Percentiles rank a stretch among this genome's conserved stretches.
These are phyloP conservation scores for Kwoniella shandongensis DNA, from an alignment of 768 basidiomycete species.

Conservation along the genomic window DNA sequence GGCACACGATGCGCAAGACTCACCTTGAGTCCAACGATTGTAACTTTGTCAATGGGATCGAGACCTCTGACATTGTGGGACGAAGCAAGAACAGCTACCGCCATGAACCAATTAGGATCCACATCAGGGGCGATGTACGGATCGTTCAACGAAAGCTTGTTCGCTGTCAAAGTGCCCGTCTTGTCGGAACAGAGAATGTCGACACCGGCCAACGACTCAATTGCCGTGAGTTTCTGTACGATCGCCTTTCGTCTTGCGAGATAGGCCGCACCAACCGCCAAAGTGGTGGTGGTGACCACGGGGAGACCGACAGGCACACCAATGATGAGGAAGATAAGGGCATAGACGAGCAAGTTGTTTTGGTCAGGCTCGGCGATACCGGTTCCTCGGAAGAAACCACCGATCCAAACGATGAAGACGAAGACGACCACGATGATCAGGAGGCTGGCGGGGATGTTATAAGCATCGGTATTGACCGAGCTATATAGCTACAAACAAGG, in stretches of 20 bases:
- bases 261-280: constrained; percentile 58
- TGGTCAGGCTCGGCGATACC: constrained; percentile 55
- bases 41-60: constrained; percentile 60
- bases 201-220: constrained; percentile 60
- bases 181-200: constrained; percentile 55
- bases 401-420: constrained; percentile 58
- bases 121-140: constrained; percentile 51
- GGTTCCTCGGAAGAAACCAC: constrained; percentile 56
- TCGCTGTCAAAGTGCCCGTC: constrained; percentile 58
- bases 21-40: constrained; percentile 56
- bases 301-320: constrained; percentile 60
- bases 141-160: constrained; percentile 59
- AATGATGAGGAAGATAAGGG: constrained; percentile 57
- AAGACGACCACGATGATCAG: constrained; percentile 57
- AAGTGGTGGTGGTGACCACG: constrained; percentile 56
- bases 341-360: constrained; percentile 59
- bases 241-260: constrained; percentile 57
- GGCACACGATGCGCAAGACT: background rate
- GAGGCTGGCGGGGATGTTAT: constrained; percentile 30
- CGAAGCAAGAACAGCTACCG: constrained; percentile 58
- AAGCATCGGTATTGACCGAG: too few species aligned
- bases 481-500: background rate
- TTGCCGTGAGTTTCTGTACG: constrained; percentile 60
- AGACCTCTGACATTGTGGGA: constrained; percentile 58
- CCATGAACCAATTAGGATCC: constrained; percentile 53